These are phyloP conservation scores for Bipolaris sorokiniana DNA, from an alignment of 2,329 filamentous ascomycete genomes.

Conservation along the genomic window DNA sequence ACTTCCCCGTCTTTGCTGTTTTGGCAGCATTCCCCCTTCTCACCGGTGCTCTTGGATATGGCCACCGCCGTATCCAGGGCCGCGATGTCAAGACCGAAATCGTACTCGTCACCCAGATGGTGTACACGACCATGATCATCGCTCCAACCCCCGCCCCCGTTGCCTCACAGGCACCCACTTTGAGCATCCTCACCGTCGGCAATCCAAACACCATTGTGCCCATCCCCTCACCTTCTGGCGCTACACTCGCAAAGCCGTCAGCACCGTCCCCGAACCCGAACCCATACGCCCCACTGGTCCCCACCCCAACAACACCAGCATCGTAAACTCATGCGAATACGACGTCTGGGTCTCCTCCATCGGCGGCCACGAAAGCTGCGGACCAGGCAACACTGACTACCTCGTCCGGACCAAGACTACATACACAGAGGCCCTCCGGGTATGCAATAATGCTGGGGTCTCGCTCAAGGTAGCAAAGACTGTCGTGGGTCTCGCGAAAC, in stretches of 20 bases:
- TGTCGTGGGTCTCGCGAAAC: neutral
- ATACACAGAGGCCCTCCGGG: slow-evolving; percentile 14
- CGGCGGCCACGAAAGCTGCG: slow-evolving; percentile 12
- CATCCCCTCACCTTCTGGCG: neutral
- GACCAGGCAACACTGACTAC: neutral
- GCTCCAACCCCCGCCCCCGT: neutral
- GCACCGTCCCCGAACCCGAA: neutral
- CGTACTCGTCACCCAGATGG: slow-evolving; percentile 19
- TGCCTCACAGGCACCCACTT: neutral
- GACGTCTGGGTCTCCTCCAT: slow-evolving; percentile 24
- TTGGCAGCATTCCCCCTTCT: slow-evolving; percentile 2
- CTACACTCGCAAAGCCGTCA: neutral
- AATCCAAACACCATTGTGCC: neutral
- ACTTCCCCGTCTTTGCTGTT: neutral
- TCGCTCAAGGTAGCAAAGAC: slow-evolving; percentile 22
- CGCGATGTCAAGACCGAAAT: slow-evolving; percentile 8
- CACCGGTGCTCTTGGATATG: neutral
- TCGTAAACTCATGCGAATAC: slow-evolving; percentile 29
- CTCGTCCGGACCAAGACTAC: slow-evolving; percentile 10
- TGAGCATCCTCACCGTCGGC: neutral
- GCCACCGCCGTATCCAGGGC: slow-evolving; percentile 1
- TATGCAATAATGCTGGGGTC: slow-evolving; percentile 12
- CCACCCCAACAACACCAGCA: slow-evolving; percentile 12
- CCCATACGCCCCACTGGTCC: slow-evolving; percentile 12
- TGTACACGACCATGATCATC: slow-evolving; percentile 12